Percentiles rank a stretch among this genome's conserved stretches.
phyloP scores from a whole-genome alignment of 2,329 filamentous ascomycete genomes.

The Celoporthe dispersa region DNA sequence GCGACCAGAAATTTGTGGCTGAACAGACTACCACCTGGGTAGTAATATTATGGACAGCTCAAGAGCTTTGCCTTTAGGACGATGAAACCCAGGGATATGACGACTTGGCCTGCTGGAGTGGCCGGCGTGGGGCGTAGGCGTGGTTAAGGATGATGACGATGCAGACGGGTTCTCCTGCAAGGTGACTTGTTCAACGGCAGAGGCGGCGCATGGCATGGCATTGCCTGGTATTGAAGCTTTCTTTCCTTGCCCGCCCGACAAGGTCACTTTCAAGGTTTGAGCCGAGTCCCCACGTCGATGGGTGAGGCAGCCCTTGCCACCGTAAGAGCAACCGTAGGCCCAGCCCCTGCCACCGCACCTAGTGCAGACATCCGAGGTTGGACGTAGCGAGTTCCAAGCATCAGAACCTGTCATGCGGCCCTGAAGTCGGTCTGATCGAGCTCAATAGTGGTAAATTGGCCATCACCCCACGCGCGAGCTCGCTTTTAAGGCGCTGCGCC shows the following conservation, averaged over 20 bases:
- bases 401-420: conserved; percentile 3
- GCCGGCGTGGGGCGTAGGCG: conserved; percentile 4
- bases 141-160: conserved; percentile 18
- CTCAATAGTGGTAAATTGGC: background rate
- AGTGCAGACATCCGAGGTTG: conserved; percentile 16
- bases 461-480: background rate
- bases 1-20: background rate
- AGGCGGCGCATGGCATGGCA: conserved; percentile 7
- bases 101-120: conserved; percentile 2
- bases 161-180: conserved; percentile 19
- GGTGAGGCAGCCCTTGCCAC: conserved; percentile 17
- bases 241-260: conserved; percentile 1
- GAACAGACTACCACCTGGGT: background rate
- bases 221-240: background rate
- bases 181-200: conserved; percentile 18
- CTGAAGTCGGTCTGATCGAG: conserved; percentile 7
- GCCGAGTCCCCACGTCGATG: conserved; percentile 11
- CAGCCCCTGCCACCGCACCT: conserved; percentile 18
- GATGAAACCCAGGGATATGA: conserved; percentile 11
- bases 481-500: conserved; percentile 5
- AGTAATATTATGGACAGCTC: background rate
- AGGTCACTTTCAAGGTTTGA: conserved; percentile 11
- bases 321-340: conserved; percentile 4
- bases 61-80: background rate
- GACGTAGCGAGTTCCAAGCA: background rate